Conservation (phyloP, 148 eudicot species). For the Mesembryanthemum crystallinum region DNA sequence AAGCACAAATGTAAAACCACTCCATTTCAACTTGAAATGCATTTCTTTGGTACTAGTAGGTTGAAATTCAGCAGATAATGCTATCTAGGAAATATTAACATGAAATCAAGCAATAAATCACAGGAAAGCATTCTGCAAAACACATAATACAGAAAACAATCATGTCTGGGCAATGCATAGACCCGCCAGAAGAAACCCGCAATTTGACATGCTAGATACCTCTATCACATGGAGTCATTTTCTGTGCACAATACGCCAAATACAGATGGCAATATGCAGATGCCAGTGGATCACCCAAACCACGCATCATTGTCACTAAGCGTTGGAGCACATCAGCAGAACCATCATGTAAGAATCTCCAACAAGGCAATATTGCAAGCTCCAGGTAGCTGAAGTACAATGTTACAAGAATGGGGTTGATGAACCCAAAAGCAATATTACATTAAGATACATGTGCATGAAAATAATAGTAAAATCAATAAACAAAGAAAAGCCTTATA, state of each 20-base stretch:
- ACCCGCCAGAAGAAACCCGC: not conserved
- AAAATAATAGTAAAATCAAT: not conserved
- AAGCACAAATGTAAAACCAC: not conserved
- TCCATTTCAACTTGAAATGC: not conserved
- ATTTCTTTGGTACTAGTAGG: not conserved
- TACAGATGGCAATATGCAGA: constrained; percentile 72
- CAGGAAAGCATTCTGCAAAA: not conserved
- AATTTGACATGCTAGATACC: constrained; percentile 32
- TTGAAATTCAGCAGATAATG: not conserved
- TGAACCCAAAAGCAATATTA: not conserved
- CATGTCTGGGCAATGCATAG: not conserved
- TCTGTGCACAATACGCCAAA: constrained; percentile 51
- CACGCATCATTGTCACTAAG: constrained; percentile 70
- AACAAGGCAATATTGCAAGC: constrained; percentile 71
- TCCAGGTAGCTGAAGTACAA: constrained; percentile 59
- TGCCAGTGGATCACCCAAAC: constrained; percentile 74
- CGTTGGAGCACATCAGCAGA: constrained; percentile 46
- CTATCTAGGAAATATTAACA: not conserved
- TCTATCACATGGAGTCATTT: constrained; percentile 33
- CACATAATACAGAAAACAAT: not conserved
- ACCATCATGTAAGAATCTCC: constrained; percentile 56
- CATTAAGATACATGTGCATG: not conserved
- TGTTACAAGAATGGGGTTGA: constrained; percentile 8
- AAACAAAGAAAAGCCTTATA: not conserved
- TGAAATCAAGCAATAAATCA: not conserved